Evolutionary conservation across 371 early-diverging fungal species (phyloP), one percentile per base, ranked within the genome.

Genomic region (Mucor velutinosus): DNA sequence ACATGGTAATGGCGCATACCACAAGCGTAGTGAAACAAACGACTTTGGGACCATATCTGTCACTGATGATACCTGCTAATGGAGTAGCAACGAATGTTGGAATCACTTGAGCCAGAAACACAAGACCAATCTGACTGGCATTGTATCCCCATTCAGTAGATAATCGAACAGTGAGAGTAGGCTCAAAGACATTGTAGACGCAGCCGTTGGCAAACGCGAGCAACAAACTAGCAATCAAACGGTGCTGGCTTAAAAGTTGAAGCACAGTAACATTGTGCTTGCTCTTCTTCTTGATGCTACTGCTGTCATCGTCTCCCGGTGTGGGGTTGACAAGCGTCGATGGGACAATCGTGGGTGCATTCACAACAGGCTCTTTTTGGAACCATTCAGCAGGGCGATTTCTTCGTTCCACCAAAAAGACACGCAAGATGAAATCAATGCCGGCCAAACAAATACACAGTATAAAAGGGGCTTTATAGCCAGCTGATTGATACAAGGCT

Each of bases 401-500:
- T 29, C 79, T 70, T 17, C 78, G 76, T 66, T 84, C 84, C 23
- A 84, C 76, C 32, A 84, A 62, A 39, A 78, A 49, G 19, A 81
- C 29, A 32, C 84, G 80, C 23, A 80, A 66, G 17, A 69, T 15
- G 27, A 84, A 68, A 58, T 84, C 90, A 2, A 90, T 32, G 0
- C 65, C 70, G 0, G 88, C 79, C 27, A 93, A 73, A 0, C 73
- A 78, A 29, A 82, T 83, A 25, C 88, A 86, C 60, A 93, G 86
- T 29, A 85, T 80, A 64, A 91, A 91, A 10, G 92, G 91, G 0
- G 89, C 86, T 17, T 76, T 71, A 8, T 80, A 75, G 25, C 90
- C 90, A 57, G 79, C 72, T 7, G 79, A 70, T 58, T 86, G 89
- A 12, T 91, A 80, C 2, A 84, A 73, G 7, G 67, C 75, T 77